A percentile compares a stretch with the other conserved stretches of the same genome.
phyloP scores from a whole-genome alignment of 2,329 filamentous ascomycete species.

The Pseudofabraea citricarpa region DNA sequence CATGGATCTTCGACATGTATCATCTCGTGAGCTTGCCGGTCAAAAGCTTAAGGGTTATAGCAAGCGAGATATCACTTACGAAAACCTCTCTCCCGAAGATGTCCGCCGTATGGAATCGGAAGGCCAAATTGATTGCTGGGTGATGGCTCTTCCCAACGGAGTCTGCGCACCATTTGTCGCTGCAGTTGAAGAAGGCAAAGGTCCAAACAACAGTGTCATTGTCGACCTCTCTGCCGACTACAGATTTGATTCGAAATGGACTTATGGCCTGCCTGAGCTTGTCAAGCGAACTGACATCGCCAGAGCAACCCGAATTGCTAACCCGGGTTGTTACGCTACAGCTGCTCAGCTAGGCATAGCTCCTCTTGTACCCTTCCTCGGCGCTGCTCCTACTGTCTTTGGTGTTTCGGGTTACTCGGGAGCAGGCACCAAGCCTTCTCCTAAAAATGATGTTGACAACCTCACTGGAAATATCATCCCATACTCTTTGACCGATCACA shows the following conservation, averaged over 20 bases:
- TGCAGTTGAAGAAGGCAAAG: slow-evolving; percentile 69
- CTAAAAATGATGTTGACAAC: slow-evolving; percentile 85
- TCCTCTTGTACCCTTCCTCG: slow-evolving; percentile 71
- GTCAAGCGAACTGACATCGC: slow-evolving; percentile 72
- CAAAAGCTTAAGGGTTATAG: slow-evolving; percentile 84
- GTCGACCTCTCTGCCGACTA: slow-evolving; percentile 97
- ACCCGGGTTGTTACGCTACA: slow-evolving; percentile 94
- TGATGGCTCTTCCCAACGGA: slow-evolving; percentile 94
- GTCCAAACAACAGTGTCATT: slow-evolving; percentile 64
- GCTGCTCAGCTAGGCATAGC: slow-evolving; percentile 86
- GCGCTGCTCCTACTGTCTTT: slow-evolving; percentile 76
- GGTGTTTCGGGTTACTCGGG: slow-evolving; percentile 93
- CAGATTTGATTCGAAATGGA: slow-evolving; percentile 80
- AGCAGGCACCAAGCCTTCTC: slow-evolving; percentile 87
- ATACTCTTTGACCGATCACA: slow-evolving; percentile 88
- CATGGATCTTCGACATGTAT: slow-evolving; percentile 87
- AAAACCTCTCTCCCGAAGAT: slow-evolving; percentile 84
- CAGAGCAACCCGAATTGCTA: slow-evolving; percentile 75
- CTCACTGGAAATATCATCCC: slow-evolving; percentile 86
- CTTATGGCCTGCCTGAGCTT: slow-evolving; percentile 86
- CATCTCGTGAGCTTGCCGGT: slow-evolving; percentile 85
- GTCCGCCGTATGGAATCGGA: slow-evolving; percentile 78
- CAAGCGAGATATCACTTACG: slow-evolving; percentile 88
- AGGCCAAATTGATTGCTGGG: slow-evolving; percentile 89
- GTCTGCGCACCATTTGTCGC: slow-evolving; percentile 94